phyloP scores from a whole-genome alignment of 2,329 filamentous ascomycete species.

The Trichoderma breve region DNA sequence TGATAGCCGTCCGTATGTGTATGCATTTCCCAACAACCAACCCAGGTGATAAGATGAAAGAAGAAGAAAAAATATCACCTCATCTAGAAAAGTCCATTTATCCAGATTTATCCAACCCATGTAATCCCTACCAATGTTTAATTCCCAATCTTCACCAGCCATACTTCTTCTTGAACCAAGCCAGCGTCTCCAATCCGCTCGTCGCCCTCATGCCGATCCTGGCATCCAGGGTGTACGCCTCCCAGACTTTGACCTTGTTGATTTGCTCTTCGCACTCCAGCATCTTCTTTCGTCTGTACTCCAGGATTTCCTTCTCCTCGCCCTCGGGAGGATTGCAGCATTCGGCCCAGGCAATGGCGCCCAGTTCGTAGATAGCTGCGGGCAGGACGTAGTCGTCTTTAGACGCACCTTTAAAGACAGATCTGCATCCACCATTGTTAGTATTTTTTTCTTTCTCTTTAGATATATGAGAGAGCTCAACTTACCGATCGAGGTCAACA shows the following conservation, averaged over 20 bases:
- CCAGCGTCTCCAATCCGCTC: conserved; percentile 64
- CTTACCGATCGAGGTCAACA: conserved; percentile 61
- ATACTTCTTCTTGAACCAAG: conserved; percentile 50
- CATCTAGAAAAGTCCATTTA: not conserved
- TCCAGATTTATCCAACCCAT: not conserved
- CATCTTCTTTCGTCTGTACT: conserved; percentile 48
- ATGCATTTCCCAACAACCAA: not conserved
- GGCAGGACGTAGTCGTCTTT: conserved; percentile 72
- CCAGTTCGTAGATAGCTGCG: conserved; percentile 82
- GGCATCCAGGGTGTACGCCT: conserved; percentile 69
- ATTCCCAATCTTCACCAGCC: conserved; percentile 20
- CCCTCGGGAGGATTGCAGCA: conserved; percentile 41
- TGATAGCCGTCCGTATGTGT: conserved; percentile 4
- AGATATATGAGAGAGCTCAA: not conserved
- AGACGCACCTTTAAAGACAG: conserved; percentile 55
- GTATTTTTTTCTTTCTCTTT: too few relatives aligned
- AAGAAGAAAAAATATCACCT: not conserved
- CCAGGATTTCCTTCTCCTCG: conserved; percentile 32
- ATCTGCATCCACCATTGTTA: conserved; percentile 33
- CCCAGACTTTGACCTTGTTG: conserved; percentile 67
- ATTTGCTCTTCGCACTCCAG: conserved; percentile 64
- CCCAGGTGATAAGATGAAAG: not conserved
- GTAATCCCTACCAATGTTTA: not conserved
- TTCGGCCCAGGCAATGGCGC: conserved; percentile 75
- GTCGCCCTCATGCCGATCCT: conserved; percentile 72